A percentile compares a stretch with the other conserved stretches of the same genome.
phyloP scores from a whole-genome alignment of 345 rosid species.

The Eutrema heterophyllum region DNA sequence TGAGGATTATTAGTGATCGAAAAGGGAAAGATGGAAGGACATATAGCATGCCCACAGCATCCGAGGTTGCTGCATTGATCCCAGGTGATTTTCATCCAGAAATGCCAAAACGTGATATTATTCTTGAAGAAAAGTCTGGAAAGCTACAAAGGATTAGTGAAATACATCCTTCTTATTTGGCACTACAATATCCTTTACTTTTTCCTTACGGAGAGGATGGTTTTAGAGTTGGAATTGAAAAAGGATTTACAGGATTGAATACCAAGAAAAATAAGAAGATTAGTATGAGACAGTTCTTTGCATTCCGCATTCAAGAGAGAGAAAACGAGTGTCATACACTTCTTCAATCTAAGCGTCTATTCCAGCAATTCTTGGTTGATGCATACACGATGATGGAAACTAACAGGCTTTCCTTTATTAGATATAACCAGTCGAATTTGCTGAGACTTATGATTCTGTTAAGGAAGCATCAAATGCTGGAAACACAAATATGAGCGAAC shows the following conservation, averaged over 20 bases:
- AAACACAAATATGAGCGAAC: not conserved
- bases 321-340: not conserved
- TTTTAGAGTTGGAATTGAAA: not conserved
- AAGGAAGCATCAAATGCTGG: not conserved
- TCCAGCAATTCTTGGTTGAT: not conserved
- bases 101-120: not conserved
- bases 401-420: not conserved
- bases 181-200: not conserved
- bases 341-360: not conserved
- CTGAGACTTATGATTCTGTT: not conserved
- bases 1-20: not conserved
- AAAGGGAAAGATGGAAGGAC: not conserved
- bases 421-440: not conserved
- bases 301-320: not conserved
- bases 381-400: not conserved
- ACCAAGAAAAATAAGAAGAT: not conserved
- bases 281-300: not conserved
- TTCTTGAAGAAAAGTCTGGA: not conserved
- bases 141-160: not conserved
- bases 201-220: not conserved
- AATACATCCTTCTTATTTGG: not conserved
- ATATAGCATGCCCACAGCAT: not conserved
- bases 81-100: not conserved
- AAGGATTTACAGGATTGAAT: not conserved
- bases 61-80: not conserved